A percentile compares a stretch with the other conserved stretches of the same genome.
These are phyloP conservation scores for Suillus hirtellus DNA, from an alignment of 768 basidiomycete species.

Conservation along the genomic window DNA sequence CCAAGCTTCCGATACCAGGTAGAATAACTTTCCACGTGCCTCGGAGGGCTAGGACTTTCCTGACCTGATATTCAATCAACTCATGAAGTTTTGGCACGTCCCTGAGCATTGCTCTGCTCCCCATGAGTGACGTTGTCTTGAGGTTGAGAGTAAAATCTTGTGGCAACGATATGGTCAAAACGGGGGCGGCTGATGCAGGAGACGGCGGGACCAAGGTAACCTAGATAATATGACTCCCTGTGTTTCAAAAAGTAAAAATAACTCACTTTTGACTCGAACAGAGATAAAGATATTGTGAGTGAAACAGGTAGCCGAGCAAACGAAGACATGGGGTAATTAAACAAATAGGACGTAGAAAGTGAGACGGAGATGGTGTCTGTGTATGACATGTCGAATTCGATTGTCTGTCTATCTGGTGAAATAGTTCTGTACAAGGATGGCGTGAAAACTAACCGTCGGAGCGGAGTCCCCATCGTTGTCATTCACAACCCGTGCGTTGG, in stretches of 20 bases:
- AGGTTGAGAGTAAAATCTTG: conserved; percentile 87
- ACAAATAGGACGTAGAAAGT: conserved; percentile 78
- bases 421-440: conserved; percentile 9
- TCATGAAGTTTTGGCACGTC: conserved; percentile 98
- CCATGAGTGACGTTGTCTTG: conserved; percentile 88
- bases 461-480: conserved; percentile 10
- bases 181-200: conserved; percentile 52
- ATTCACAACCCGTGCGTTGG: conserved; percentile 57
- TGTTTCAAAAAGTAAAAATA: conserved; percentile 12
- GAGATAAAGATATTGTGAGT: conserved; percentile 73
- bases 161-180: conserved; percentile 71
- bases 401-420: conserved; percentile 51
- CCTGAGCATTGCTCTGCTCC: conserved; percentile 94
- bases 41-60: conserved; percentile 57
- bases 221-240: conserved; percentile 34
- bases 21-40: conserved; percentile 69
- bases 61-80: conserved; percentile 83
- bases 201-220: conserved; percentile 64
- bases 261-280: conserved; percentile 69
- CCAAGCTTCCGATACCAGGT: conserved; percentile 55
- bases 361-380: conserved; percentile 82
- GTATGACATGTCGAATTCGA: conserved; percentile 84
- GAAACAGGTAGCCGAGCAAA: conserved; percentile 84
- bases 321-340: conserved; percentile 80
- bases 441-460: conserved; percentile 31